phyloP scores from a whole-genome alignment of 768 basidiomycete species.

The Suillus bovinus region DNA sequence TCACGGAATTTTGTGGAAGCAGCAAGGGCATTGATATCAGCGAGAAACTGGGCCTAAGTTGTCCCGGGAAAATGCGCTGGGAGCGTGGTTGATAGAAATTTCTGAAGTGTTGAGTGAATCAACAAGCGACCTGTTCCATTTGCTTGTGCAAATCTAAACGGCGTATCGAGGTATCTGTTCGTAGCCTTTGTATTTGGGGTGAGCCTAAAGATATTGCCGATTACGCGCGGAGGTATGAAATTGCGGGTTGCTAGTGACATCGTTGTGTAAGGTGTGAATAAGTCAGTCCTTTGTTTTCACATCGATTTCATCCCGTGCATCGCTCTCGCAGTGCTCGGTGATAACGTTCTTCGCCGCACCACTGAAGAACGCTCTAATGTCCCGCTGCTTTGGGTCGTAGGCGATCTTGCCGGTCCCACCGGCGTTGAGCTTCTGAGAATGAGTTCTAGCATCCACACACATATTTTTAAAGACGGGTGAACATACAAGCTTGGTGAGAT shows the following conservation, averaged over 20 bases:
- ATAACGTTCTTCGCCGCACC: constrained; percentile 25
- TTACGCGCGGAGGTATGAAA: not conserved
- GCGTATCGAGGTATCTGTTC: not conserved
- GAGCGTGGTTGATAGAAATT: constrained; percentile 36
- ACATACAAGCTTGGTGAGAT: constrained; percentile 59
- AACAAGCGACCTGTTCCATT: constrained; percentile 64
- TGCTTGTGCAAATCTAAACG: constrained; percentile 47
- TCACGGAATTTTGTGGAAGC: constrained; percentile 9
- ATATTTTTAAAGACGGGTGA: not conserved
- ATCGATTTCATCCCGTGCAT: constrained; percentile 28
- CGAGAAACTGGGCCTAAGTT: constrained; percentile 36
- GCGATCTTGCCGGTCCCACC: constrained; percentile 74
- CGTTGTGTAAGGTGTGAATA: not conserved
- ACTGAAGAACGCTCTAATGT: constrained; percentile 75
- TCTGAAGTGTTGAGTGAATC: constrained; percentile 48
- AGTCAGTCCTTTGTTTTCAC: not conserved
- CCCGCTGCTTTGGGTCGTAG: constrained; percentile 73
- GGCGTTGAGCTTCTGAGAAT: constrained; percentile 59
- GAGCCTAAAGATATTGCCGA: not conserved
- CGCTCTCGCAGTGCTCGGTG: constrained; percentile 23
- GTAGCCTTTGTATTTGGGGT: not conserved
- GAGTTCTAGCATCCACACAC: constrained; percentile 13
- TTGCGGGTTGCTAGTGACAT: not conserved
- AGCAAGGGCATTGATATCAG: constrained; percentile 32
- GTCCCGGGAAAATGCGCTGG: constrained; percentile 40